Percentiles rank a stretch among this genome's conserved stretches.
Evolutionary conservation across 1,139 yeast genomes (phyloP).

Genomic region (Yamadazyma blattariae): DNA sequence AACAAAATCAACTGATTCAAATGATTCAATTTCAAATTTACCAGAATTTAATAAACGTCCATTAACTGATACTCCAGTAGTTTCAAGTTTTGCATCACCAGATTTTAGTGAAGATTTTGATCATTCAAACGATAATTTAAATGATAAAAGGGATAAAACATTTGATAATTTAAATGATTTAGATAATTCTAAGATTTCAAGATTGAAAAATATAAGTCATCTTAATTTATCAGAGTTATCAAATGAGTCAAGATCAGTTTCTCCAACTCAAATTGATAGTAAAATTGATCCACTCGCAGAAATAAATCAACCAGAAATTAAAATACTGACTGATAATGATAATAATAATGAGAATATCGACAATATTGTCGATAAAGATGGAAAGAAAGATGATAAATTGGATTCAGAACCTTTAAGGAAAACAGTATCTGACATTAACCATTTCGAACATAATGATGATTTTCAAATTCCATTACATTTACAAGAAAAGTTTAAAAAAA

Average conservation of each 20-base stretch:
- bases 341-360: not conserved
- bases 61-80: constrained; percentile 67
- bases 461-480: constrained; percentile 28
- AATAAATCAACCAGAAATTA: not conserved
- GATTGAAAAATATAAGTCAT: constrained; percentile 42
- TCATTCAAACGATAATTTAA: too few relatives aligned
- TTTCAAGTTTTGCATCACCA: constrained; percentile 56
- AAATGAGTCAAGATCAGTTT: constrained; percentile 7
- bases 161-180: constrained; percentile 14
- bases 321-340: not conserved
- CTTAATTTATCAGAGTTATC: constrained; percentile 36
- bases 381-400: not conserved
- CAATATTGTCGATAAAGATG: not conserved
- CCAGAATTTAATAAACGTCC: constrained; percentile 71
- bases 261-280: constrained; percentile 9
- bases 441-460: constrained; percentile 11
- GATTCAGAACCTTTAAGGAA: constrained; percentile 5
- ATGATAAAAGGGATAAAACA: too few relatives aligned
- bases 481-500: constrained; percentile 35
- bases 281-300: not conserved
- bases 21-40: constrained; percentile 24
- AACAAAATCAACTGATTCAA: constrained; percentile 29
- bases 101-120: constrained; percentile 18
- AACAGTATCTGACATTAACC: constrained; percentile 5
- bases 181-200: constrained; percentile 11